phyloP scores from a whole-genome alignment of 176 grass and related monocot species.

The Cocos nucifera region DNA sequence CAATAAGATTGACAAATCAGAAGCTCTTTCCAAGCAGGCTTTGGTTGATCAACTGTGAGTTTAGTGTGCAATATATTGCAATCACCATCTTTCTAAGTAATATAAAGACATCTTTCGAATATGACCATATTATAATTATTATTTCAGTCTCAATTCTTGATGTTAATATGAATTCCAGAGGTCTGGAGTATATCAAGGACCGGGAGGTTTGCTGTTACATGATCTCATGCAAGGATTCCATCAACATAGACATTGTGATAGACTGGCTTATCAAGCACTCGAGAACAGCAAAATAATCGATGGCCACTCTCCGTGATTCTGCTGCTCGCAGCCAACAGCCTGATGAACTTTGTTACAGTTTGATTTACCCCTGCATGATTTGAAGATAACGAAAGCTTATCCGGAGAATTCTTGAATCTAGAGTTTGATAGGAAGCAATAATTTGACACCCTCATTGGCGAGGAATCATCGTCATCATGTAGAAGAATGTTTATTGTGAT shows the following conservation, averaged over 20 bases:
- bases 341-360: slow-evolving; percentile 27
- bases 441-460: too few species aligned
- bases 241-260: slow-evolving; percentile 87
- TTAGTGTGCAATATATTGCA: background rate
- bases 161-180: slow-evolving; percentile 28
- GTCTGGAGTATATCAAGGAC: slow-evolving; percentile 69
- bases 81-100: too few species aligned
- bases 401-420: too few species aligned
- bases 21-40: slow-evolving; percentile 77
- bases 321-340: slow-evolving; percentile 21
- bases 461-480: too few species aligned
- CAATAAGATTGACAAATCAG: slow-evolving; percentile 98
- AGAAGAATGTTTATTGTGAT: too few species aligned
- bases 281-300: slow-evolving; percentile 53
- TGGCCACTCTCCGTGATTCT: slow-evolving; percentile 3
- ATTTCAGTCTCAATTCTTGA: too few species aligned
- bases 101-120: too few species aligned
- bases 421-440: too few species aligned
- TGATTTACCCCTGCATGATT: background rate
- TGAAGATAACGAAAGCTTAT: too few species aligned
- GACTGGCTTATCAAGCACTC: slow-evolving; percentile 99
- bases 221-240: slow-evolving; percentile 97
- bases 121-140: too few species aligned
- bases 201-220: slow-evolving; percentile 92
- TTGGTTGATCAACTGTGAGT: slow-evolving; percentile 92